phyloP scores from a whole-genome alignment of 345 rosid genomes.

The Gossypioides kirkii region DNA sequence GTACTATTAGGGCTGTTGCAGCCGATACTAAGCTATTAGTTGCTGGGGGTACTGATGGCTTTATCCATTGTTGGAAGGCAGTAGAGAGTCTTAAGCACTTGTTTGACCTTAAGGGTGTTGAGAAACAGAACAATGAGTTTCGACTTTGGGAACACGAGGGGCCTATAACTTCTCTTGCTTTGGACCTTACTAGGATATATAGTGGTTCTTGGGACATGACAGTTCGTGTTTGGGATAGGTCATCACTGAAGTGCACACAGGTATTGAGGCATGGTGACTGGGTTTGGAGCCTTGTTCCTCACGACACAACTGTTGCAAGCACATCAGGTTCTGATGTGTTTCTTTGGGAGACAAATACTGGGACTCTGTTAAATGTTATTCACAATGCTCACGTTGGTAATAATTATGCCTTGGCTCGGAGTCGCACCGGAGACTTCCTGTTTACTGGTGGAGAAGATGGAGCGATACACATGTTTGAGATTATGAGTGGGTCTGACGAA shows the following conservation, averaged over 20 bases:
- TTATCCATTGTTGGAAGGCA: conserved; percentile 82
- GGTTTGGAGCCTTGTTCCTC: conserved; percentile 85
- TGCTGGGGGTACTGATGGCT: conserved; percentile 90
- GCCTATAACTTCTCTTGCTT: conserved; percentile 72
- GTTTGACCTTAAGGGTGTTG: conserved; percentile 61
- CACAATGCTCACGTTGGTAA: conserved; percentile 61
- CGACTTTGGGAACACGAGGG: conserved; percentile 89
- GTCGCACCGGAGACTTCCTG: conserved; percentile 75
- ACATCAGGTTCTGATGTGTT: conserved; percentile 80
- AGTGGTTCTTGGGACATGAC: conserved; percentile 99
- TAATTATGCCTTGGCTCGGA: conserved; percentile 62
- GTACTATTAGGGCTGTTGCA: conserved; percentile 77
- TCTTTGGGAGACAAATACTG: conserved; percentile 58
- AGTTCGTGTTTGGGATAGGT: conserved; percentile 80
- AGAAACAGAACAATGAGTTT: conserved; percentile 43
- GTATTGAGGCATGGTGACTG: conserved; percentile 83
- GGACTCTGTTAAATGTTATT: conserved; percentile 48
- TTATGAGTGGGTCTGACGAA: conserved; percentile 20
- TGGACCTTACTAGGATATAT: conserved; percentile 59
- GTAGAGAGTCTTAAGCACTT: conserved; percentile 53
- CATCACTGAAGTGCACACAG: conserved; percentile 56
- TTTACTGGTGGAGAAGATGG: conserved; percentile 98
- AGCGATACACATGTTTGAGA: conserved; percentile 79
- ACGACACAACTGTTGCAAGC: conserved; percentile 52
- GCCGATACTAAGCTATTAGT: conserved; percentile 78